Evolutionary conservation across 2,329 filamentous ascomycete species (phyloP).

Genomic region (Fusarium lateritium): DNA sequence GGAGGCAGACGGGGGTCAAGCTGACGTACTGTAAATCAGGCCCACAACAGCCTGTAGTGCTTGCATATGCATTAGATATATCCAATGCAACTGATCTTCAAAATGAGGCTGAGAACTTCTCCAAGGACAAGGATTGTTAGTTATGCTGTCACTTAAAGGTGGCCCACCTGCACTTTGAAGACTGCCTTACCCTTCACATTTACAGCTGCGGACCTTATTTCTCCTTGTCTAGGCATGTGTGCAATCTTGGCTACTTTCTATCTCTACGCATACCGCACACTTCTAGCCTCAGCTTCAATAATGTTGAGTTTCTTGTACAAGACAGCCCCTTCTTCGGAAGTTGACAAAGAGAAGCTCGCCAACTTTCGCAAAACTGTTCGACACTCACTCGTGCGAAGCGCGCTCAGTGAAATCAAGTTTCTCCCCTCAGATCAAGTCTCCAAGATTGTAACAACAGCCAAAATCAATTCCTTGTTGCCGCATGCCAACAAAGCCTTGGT

Average conservation of each 20-base stretch:
- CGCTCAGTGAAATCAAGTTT: neutral
- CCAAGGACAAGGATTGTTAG: neutral
- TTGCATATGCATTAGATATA: constrained; percentile 20
- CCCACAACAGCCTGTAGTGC: neutral
- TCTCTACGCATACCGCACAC: neutral
- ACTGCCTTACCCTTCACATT: neutral
- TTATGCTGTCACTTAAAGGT: neutral
- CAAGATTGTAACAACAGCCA: neutral
- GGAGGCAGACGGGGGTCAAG: neutral
- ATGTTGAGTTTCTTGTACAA: neutral
- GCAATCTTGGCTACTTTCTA: neutral
- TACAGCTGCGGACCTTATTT: neutral
- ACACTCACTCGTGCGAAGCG: neutral
- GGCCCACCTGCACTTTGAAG: neutral
- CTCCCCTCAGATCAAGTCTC: constrained; percentile 1
- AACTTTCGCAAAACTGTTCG: neutral
- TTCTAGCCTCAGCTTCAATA: neutral
- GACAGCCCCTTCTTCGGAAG: neutral
- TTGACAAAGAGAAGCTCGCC: neutral
- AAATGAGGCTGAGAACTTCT: neutral
- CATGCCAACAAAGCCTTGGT: constrained; percentile 2
- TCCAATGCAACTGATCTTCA: neutral
- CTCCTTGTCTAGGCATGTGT: no score
- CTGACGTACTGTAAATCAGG: no score
- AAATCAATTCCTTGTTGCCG: neutral